Base-by-base conservation (phyloP, 805 yeast species). In the Zygotorulaspora danielsina region DNA sequence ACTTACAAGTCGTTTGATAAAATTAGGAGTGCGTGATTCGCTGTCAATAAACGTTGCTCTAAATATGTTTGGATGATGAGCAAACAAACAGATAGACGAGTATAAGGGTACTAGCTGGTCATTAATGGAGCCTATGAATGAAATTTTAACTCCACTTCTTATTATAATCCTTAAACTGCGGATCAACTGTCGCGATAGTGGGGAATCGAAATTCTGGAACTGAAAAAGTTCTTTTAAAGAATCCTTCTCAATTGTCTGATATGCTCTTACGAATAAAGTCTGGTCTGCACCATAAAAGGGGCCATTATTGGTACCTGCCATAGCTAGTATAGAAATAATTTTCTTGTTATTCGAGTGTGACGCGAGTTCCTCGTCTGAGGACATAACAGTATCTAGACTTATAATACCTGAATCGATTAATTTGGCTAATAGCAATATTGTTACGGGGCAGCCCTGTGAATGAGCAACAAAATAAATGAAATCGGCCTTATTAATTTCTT, bases 241-340 rank as follows among this genome's bases (percentile, higher is more conserved):
- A 38, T 84, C 95, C 49, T 80, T 84, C 57, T 93, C 98, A 44
- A 90, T 82, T 0, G 95, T 79, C 1, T 95, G 81, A 54, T 88
- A 88, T 0, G 97, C 96, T 48, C 88, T 75, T 63, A 90, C 81
- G 45, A 89, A 75, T 18, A 88, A 66, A 7, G 80, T 78, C 59
- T 86, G 88, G 57, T 93, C 97, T n/a, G 78, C 76, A 0, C 97
- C 97, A 49, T 79, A 86, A 56, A 86, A 84, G 2, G 98, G 98
- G 0, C 98, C 98, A 57, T 86, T 78, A 52, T 88, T 86, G 17
- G 89, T 78, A 1, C 97, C 97, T 0, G 97, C 97, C 98, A 90
- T 90, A 3, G 90, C 90, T 35, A 90, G 64, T 13, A 90, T 66
- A 0, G 93, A 86, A 10, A 89, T 71, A 16, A 74, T 59, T 44